Conservation (phyloP, 2,329 filamentous ascomycete species). For the Curvularia sp. region DNA sequence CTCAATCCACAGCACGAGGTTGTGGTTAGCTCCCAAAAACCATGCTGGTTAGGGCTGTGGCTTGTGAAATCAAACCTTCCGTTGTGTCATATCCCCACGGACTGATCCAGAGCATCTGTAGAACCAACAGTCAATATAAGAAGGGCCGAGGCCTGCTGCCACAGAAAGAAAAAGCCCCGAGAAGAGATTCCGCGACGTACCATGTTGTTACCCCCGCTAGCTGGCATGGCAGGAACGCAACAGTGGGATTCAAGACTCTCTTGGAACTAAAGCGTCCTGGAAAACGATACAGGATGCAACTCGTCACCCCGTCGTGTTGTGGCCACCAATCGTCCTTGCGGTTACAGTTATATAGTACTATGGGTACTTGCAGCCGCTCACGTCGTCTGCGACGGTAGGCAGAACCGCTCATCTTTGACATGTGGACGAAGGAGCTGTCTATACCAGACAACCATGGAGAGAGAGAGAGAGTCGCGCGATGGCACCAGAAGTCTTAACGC, state of each 20-base stretch:
- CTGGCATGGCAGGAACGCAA: neutral
- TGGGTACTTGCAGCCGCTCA: neutral
- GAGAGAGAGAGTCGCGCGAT: neutral
- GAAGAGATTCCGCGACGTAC: neutral
- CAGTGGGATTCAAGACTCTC: conserved; percentile 5
- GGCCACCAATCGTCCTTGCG: neutral
- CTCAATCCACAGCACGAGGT: neutral
- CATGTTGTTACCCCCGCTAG: conserved; percentile 13
- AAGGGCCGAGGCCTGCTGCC: conserved; percentile 3
- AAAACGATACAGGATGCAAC: neutral
- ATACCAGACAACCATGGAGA: neutral
- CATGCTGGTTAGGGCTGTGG: neutral
- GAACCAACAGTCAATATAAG: conserved; percentile 8
- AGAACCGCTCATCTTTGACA: neutral
- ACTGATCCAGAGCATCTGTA: conserved; percentile 5
- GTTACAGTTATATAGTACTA: neutral
- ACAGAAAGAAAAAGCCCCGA: neutral
- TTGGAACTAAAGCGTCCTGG: conserved; percentile 12
- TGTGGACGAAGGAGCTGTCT: neutral
- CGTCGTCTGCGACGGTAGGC: neutral
- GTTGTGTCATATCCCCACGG: neutral
- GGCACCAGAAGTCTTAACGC: neutral
- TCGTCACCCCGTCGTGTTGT: neutral
- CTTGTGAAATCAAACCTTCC: neutral
- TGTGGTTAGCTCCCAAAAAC: neutral